These are phyloP conservation scores for Chamaenerion angustifolium DNA, from an alignment of 345 rosid species.

Conservation along the genomic window DNA sequence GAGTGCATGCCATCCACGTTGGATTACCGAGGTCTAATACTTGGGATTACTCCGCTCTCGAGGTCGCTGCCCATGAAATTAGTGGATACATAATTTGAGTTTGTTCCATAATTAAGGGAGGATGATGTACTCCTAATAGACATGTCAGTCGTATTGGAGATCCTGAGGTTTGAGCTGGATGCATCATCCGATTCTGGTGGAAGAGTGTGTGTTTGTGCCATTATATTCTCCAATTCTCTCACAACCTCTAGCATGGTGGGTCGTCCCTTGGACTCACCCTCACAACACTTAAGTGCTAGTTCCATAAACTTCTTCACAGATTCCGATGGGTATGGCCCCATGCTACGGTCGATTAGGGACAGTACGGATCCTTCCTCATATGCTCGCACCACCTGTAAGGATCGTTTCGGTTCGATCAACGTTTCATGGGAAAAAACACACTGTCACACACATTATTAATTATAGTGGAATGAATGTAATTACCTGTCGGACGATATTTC, in stretches of 20 bases:
- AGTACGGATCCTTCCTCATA: constrained; percentile 51
- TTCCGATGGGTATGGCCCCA: constrained; percentile 74
- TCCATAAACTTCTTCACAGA: constrained; percentile 59
- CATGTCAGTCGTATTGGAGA: constrained; percentile 3
- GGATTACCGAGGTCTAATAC: constrained; percentile 30
- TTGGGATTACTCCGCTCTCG: constrained; percentile 63
- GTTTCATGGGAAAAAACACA: background rate
- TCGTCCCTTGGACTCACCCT: constrained; percentile 50
- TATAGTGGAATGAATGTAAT: background rate
- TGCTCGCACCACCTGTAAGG: constrained; percentile 44
- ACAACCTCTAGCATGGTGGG: constrained; percentile 91
- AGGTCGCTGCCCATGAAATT: constrained; percentile 77
- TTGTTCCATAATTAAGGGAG: constrained; percentile 26
- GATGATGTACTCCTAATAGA: constrained; percentile 13
- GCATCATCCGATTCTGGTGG: constrained; percentile 8
- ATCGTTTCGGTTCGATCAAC: background rate
- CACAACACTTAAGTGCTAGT: constrained; percentile 62
- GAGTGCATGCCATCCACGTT: too few species aligned
- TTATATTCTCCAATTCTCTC: constrained; percentile 65
- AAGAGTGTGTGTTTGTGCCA: constrained; percentile 37
- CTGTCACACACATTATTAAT: background rate
- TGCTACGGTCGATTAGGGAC: constrained; percentile 55
- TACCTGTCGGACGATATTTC: constrained; percentile 90
- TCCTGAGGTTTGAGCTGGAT: background rate
- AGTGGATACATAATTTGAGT: constrained; percentile 30